These are phyloP conservation scores for Vitellaria paradoxa DNA, from an alignment of 179 eudicot species.

Conservation along the genomic window DNA sequence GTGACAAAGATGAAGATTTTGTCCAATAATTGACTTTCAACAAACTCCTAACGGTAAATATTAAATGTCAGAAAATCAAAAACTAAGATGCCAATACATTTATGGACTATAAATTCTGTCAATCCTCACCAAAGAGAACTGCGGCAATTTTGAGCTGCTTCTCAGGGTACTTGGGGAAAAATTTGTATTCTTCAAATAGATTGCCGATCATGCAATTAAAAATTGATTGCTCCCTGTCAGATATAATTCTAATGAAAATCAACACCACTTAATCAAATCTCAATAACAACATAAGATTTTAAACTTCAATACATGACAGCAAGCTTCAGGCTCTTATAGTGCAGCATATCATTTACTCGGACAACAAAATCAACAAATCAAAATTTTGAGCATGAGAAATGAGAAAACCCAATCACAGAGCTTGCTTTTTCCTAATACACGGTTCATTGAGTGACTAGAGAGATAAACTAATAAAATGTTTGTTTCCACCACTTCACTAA, in stretches of 20 bases:
- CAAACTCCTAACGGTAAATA: neutral
- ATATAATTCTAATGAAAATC: neutral
- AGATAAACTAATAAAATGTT: neutral
- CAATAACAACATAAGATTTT: neutral
- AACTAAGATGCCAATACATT: neutral
- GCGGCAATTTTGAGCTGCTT: slow-evolving; percentile 92
- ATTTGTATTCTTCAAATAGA: slow-evolving; percentile 91
- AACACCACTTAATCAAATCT: slow-evolving; percentile 8
- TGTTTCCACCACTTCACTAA: neutral
- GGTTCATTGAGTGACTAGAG: neutral
- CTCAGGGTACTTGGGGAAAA: slow-evolving; percentile 88
- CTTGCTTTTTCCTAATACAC: neutral
- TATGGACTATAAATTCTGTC: neutral
- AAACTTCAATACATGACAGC: neutral
- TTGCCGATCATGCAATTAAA: slow-evolving; percentile 92
- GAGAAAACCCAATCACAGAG: neutral
- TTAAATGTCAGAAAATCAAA: neutral
- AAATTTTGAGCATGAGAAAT: neutral
- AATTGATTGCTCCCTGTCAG: slow-evolving; percentile 76
- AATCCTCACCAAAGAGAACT: slow-evolving; percentile 69
- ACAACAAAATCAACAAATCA: slow-evolving; percentile 2
- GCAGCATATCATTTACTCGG: too few relatives aligned
- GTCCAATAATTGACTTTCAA: neutral
- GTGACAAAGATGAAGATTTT: neutral
- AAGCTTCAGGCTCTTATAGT: neutral